phyloP scores from a whole-genome alignment of 768 basidiomycete species.

The Favolaschia claudopus region DNA sequence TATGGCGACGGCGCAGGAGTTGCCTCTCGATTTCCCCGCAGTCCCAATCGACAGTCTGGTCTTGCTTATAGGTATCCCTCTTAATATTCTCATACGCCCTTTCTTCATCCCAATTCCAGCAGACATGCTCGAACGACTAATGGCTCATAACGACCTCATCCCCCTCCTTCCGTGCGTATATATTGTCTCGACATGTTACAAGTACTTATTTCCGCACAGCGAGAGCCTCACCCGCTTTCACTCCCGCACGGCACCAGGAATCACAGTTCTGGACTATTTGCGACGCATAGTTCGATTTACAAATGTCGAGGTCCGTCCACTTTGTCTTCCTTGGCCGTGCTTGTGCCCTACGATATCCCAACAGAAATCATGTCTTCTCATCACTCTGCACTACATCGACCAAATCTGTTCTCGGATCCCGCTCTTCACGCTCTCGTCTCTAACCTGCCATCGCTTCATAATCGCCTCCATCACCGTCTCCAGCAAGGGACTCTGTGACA shows the following conservation, averaged over 20 bases:
- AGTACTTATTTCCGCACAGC: slow-evolving; percentile 47
- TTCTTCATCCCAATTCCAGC: slow-evolving; percentile 54
- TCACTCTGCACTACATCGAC: slow-evolving; percentile 90
- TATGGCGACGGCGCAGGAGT: slow-evolving; percentile 72
- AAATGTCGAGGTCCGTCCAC: slow-evolving; percentile 83
- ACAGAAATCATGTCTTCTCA: slow-evolving; percentile 81
- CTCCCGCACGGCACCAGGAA: slow-evolving; percentile 88
- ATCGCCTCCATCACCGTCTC: slow-evolving; percentile 93
- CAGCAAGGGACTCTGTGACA: slow-evolving; percentile 94
- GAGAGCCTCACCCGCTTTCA: slow-evolving; percentile 96
- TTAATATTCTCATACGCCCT: slow-evolving; percentile 25
- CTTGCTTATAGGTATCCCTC: slow-evolving; percentile 80
- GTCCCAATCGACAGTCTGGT: slow-evolving; percentile 85
- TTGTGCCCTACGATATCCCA: slow-evolving; percentile 19
- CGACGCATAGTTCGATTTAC: slow-evolving; percentile 94
- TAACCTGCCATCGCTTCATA: slow-evolving; percentile 97
- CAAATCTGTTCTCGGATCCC: slow-evolving; percentile 89
- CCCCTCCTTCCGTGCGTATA: slow-evolving; percentile 80
- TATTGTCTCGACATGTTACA: slow-evolving; percentile 2
- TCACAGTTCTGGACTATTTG: slow-evolving; percentile 91
- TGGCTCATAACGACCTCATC: slow-evolving; percentile 95
- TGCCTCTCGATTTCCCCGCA: slow-evolving; percentile 87
- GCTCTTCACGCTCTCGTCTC: slow-evolving; percentile 90
- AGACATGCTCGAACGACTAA: slow-evolving; percentile 95
- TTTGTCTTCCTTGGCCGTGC: slow-evolving; percentile 2